These are phyloP conservation scores for Hirsutella minnesotensis DNA, from an alignment of 2,329 filamentous ascomycete genomes.

Conservation along the genomic window DNA sequence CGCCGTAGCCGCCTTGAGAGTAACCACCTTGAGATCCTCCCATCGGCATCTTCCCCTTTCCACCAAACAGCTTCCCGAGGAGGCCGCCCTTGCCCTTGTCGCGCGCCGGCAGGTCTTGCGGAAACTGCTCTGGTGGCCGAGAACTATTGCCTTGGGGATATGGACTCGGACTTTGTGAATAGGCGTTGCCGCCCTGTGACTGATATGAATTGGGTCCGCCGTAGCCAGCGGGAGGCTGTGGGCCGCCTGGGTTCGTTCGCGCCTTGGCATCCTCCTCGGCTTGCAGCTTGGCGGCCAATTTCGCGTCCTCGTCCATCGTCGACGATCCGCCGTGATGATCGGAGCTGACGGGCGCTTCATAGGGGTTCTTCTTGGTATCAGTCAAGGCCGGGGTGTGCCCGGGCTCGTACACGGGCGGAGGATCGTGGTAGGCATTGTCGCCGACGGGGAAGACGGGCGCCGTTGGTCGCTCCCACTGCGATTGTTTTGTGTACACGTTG, in stretches of 20 bases:
- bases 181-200: neutral
- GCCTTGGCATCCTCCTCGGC: conserved; percentile 67
- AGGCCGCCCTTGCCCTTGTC: conserved; percentile 30
- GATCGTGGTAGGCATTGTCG: conserved; percentile 36
- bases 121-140: conserved; percentile 15
- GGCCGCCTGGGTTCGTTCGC: conserved; percentile 15
- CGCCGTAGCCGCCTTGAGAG: conserved; percentile 15
- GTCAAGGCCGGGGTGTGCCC: conserved; percentile 24
- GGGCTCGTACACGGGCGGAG: conserved; percentile 56
- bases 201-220: conserved; percentile 13
- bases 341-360: conserved; percentile 29
- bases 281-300: conserved; percentile 65
- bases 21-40: conserved; percentile 8
- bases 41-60: conserved; percentile 21
- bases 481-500: conserved; percentile 76
- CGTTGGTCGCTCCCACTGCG: conserved; percentile 81
- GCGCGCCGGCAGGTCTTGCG: conserved; percentile 30
- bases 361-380: conserved; percentile 62
- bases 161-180: no score
- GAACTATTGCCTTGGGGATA: conserved; percentile 5
- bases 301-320: conserved; percentile 53
- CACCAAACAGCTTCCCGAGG: conserved; percentile 38
- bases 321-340: conserved; percentile 15
- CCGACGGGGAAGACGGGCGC: conserved; percentile 47
- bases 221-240: conserved; percentile 22